Percentiles rank a stretch among this genome's conserved stretches.
phyloP scores from a whole-genome alignment of 2,329 filamentous ascomycete genomes.

The Colletotrichum sidae region DNA sequence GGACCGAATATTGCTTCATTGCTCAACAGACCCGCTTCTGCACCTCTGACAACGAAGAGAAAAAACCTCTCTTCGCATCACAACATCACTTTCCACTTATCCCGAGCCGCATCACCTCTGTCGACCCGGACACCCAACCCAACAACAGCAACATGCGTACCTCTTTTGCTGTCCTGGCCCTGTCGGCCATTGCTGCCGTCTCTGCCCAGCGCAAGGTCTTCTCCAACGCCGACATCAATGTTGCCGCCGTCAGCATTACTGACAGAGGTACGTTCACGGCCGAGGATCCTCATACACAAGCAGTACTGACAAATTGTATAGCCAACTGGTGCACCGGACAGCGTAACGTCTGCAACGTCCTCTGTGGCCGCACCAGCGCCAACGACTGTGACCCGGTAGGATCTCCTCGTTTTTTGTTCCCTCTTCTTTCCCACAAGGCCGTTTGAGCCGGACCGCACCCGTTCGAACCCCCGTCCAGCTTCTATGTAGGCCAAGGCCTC shows the following conservation, averaged over 20 bases:
- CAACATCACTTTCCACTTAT: conserved; percentile 20
- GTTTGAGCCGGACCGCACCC: too few species aligned
- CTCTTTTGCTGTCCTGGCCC: conserved; percentile 34
- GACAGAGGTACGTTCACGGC: conserved; percentile 24
- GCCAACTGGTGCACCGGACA: conserved; percentile 65
- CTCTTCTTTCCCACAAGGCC: background rate
- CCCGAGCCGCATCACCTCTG: conserved; percentile 13
- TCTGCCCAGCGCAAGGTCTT: conserved; percentile 37
- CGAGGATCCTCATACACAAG: background rate
- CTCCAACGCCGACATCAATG: conserved; percentile 30
- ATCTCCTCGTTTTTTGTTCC: conserved; percentile 17
- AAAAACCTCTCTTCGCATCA: conserved; percentile 1
- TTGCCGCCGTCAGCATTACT: conserved; percentile 14
- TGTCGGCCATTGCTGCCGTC: conserved; percentile 33
- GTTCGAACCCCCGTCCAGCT: background rate
- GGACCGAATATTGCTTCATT: conserved; percentile 33
- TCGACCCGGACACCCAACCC: conserved; percentile 32
- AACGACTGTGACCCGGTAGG: conserved; percentile 63
- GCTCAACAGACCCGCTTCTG: conserved; percentile 9
- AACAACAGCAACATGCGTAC: conserved; percentile 35
- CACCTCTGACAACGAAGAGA: conserved; percentile 5
- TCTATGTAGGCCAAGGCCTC: background rate
- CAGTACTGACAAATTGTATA: conserved; percentile 40
- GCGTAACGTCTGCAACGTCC: conserved; percentile 60
- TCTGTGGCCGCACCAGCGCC: conserved; percentile 55